Percentiles rank a stretch among this genome's conserved stretches.
phyloP scores from a whole-genome alignment of 345 rosid genomes.

The Anacardium occidentale region DNA sequence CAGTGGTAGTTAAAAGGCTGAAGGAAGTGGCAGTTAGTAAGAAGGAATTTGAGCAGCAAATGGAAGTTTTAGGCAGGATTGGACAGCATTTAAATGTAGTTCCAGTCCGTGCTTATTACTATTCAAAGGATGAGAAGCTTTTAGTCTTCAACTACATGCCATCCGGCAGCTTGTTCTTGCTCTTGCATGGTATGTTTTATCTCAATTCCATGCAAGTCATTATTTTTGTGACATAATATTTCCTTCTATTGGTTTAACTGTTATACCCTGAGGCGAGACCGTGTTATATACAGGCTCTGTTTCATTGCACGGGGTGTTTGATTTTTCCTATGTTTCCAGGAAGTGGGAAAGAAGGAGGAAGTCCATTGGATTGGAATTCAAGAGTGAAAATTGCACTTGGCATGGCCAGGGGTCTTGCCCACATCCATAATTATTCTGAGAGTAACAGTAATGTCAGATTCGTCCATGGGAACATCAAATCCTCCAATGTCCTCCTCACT shows the following conservation, averaged over 20 bases:
- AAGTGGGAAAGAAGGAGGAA: slow-evolving; percentile 35
- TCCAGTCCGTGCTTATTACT: slow-evolving; percentile 55
- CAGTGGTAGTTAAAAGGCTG: slow-evolving; percentile 76
- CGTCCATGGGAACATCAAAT: slow-evolving; percentile 73
- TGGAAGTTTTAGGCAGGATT: slow-evolving; percentile 56
- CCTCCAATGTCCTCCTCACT: slow-evolving; percentile 64
- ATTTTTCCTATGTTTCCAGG: slow-evolving; percentile 28
- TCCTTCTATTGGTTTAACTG: background rate
- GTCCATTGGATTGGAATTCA: slow-evolving; percentile 61
- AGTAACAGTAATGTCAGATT: slow-evolving; percentile 41
- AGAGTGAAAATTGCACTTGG: slow-evolving; percentile 64
- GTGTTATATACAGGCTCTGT: too few species aligned
- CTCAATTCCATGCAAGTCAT: background rate
- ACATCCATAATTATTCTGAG: slow-evolving; percentile 35
- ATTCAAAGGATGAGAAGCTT: slow-evolving; percentile 62
- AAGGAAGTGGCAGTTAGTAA: slow-evolving; percentile 71
- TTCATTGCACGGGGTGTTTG: too few species aligned
- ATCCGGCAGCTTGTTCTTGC: slow-evolving; percentile 60
- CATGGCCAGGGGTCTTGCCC: slow-evolving; percentile 63
- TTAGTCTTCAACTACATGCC: slow-evolving; percentile 61
- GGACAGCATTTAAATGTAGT: slow-evolving; percentile 58
- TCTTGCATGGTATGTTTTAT: slow-evolving; percentile 52
- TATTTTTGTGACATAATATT: background rate
- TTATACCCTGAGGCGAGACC: background rate
- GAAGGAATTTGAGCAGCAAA: slow-evolving; percentile 79